Percentiles rank a stretch among this genome's conserved stretches.
Conservation (phyloP, 2,329 filamentous ascomycete genomes). For the Cadophora malorum region DNA sequence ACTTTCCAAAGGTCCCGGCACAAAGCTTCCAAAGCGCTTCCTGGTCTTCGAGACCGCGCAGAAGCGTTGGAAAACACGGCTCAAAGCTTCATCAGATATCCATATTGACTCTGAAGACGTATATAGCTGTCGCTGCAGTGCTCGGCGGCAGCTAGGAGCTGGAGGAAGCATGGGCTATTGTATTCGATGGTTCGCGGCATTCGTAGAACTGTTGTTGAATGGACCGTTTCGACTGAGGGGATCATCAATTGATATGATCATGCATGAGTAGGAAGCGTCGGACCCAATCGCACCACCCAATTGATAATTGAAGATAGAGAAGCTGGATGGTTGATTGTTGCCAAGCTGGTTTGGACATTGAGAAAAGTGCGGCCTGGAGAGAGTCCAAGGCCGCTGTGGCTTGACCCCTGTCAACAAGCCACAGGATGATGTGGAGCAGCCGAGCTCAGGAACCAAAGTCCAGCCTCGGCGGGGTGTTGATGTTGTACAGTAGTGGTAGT, state of each 20-base stretch:
- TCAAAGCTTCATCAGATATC: conserved; percentile 64
- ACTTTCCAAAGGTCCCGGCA: conserved; percentile 46
- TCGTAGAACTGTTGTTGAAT: neutral
- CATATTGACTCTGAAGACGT: conserved; percentile 56
- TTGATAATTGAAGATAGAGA: neutral
- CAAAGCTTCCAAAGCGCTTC: conserved; percentile 45
- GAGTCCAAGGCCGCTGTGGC: conserved; percentile 13
- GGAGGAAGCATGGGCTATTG: conserved; percentile 53
- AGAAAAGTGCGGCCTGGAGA: conserved; percentile 5
- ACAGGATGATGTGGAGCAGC: conserved; percentile 4
- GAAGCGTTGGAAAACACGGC: conserved; percentile 56
- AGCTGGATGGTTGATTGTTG: neutral
- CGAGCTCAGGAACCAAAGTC: conserved; percentile 22
- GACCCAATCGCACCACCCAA: neutral
- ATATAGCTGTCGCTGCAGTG: conserved; percentile 51
- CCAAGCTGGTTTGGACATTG: conserved; percentile 1
- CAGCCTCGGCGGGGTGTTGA: conserved; percentile 23
- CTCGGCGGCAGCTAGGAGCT: conserved; percentile 57
- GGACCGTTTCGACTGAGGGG: neutral
- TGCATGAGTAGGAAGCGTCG: neutral
- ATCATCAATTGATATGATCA: conserved; percentile 5
- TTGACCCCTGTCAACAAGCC: conserved; percentile 9
- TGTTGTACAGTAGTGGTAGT: neutral
- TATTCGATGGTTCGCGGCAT: conserved; percentile 16
- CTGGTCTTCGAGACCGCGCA: conserved; percentile 44